A percentile compares a stretch with the other conserved stretches of the same genome.
These are phyloP conservation scores for Fusarium annulatum DNA, from an alignment of 2,329 filamentous ascomycete species.

Conservation along the genomic window DNA sequence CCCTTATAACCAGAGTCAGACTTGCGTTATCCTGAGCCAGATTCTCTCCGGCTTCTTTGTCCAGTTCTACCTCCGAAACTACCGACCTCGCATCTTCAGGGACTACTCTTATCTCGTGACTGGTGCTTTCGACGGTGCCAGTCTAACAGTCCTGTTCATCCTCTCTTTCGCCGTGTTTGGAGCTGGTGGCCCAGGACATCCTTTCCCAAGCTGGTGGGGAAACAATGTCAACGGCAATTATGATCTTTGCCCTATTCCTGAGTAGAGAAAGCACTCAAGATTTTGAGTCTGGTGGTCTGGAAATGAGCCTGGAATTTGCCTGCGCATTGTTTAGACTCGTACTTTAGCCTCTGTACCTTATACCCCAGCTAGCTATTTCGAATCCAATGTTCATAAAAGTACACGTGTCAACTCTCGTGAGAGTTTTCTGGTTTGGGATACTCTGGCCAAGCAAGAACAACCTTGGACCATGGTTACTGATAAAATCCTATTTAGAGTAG, in stretches of 20 bases:
- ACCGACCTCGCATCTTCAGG: conserved; percentile 62
- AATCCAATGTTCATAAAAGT: background rate
- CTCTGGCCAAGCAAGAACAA: background rate
- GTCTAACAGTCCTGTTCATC: conserved; percentile 61
- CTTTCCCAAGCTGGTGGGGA: conserved; percentile 66
- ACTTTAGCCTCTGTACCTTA: background rate
- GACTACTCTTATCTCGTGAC: conserved; percentile 65
- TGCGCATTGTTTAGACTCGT: background rate
- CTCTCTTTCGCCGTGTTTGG: conserved; percentile 68
- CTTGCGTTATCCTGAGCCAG: conserved; percentile 63
- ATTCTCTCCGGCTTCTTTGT: conserved; percentile 58
- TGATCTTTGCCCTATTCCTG: conserved; percentile 57
- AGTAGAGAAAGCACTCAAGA: conserved; percentile 30
- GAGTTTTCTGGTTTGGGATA: background rate
- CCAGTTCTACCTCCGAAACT: conserved; percentile 65
- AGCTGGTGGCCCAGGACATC: conserved; percentile 55
- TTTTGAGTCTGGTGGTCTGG: background rate
- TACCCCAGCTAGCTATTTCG: background rate
- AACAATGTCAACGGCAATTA: conserved; percentile 62
- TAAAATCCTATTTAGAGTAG: fast-evolving
- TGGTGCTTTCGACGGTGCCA: conserved; percentile 64
- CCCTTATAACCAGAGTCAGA: conserved; percentile 66
- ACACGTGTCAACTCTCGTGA: background rate
- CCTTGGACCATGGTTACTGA: background rate
- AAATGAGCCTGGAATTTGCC: background rate